Base-by-base conservation (phyloP, 305 asterid genomes). In the Coffea humblotiana region DNA sequence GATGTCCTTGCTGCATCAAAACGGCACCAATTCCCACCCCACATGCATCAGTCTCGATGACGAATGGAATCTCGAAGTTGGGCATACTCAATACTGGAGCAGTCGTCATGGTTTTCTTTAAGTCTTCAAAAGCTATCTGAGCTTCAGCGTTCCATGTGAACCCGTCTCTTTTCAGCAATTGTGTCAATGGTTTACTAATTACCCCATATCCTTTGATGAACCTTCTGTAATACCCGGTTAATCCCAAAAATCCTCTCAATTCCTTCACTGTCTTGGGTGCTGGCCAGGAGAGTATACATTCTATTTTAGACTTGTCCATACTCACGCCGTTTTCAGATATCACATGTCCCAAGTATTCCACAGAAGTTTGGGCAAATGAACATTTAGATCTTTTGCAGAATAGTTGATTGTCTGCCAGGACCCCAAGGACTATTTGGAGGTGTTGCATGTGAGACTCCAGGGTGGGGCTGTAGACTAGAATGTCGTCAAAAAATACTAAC, bases 351-450 rank as follows among this genome's bases (percentile, higher is more conserved):
- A 72, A 27, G 7, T 72, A 72, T 0, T 13, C 13, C 1, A 72
- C 47, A 0, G 11, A 0, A 0, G 16, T 29, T 0, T 49, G 12
- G 1, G 47, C 45, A 45, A 72, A 72, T 1, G 29, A 8, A 10
- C 47, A 72, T 8, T 72, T 72, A 1, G 25, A 13, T 1, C 0
- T 2, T 5, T 72, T 72, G 15, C 25, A 64, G 6, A 4, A 49
- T 2, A 72, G 14, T 1, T 25, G 0, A 0, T 72, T 0, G 15
- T 14, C 19, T 1, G 7, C 14, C 23, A 72, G 25, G 0, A n/a
- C 14, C 0, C 8, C 0, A 0, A 72, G 8, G 0, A 72, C 65
- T 0, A 0, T 12, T 0, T 4, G 10, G 0, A 72, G 11, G 16
- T 72, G 77, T 3, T 9, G 1, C 5, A 27, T 0, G 2, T 51